These are phyloP conservation scores for Russula virescens DNA, from an alignment of 768 basidiomycete genomes.

Conservation along the genomic window DNA sequence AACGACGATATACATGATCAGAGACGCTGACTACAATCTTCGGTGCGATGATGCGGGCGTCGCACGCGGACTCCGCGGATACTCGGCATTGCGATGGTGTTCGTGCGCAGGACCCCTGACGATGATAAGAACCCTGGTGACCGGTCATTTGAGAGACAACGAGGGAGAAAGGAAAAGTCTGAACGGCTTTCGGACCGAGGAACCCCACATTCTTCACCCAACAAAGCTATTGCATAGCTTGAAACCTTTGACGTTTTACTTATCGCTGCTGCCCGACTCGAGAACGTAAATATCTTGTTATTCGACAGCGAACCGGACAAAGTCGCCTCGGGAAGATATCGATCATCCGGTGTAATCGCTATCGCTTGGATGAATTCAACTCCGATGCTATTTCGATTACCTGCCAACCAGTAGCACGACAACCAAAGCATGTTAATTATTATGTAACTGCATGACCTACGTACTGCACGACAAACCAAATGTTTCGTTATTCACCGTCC, in stretches of 20 bases:
- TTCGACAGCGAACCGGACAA: neutral
- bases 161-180: no score
- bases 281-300: neutral
- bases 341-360: neutral
- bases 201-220: neutral
- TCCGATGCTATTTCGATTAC: neutral
- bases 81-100: neutral
- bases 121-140: conserved; percentile 1
- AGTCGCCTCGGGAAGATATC: neutral
- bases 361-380: neutral
- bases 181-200: neutral
- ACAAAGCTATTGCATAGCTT: neutral
- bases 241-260: no score
- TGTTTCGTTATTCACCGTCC: neutral
- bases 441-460: neutral
- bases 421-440: neutral
- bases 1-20: conserved; percentile 17
- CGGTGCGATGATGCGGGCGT: neutral
- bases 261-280: no score
- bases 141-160: neutral
- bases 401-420: no score
- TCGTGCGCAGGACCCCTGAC: neutral
- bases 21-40: conserved; percentile 7
- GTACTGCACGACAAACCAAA: neutral
- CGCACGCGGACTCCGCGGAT: neutral